Base-by-base conservation (phyloP, 176 grass and related monocot genomes). In the Puya raimondii region DNA sequence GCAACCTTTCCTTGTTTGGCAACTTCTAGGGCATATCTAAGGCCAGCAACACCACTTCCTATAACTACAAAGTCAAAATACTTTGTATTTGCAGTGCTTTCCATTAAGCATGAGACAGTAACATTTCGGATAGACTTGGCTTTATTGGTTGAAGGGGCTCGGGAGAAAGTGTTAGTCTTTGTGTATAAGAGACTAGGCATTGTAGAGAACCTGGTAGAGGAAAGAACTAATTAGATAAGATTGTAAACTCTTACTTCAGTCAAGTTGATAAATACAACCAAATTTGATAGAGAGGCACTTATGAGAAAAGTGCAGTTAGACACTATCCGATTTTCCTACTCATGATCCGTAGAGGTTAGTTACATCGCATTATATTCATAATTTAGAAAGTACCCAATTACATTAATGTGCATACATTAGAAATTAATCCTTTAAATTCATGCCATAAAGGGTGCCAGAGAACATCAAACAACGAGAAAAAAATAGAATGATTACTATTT, bases 21-120 rank as follows among this genome's bases (percentile, higher is more conserved):
- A 65, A 96, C 93, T 85, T 96, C 89, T n/a, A 96, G 77, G 23
- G 93, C 93, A 73, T 96, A 96, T 76, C 88, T 87, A 73, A 96
- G 71, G 21, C 93, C 93, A 81, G 93, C 89, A 66, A 96, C 89
- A 56, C 93, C 93, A 11, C 89, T 96, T 49, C 93, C 93, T 78
- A 96, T 86, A 23, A 96, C 83, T 48, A 92, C 81, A 33, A 96
- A 96, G 77, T 96, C 93, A 1, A 96, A 87, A 71, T 81, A 89
- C 65, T 85, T 87, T 12, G 88, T 89, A 49, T 85, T 87, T 12
- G 88, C 87, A 49, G 76, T 47, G 27, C 80, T 75, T 20, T 80
- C 83, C 61, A 85, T 75, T 68, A 79, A 68, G 76, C 78, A 70
- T 58, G 86, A 50, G 17, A 80, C n/a, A 14, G 71, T 53, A 78